phyloP scores from a whole-genome alignment of 768 basidiomycete genomes.

The Russula sp. region DNA sequence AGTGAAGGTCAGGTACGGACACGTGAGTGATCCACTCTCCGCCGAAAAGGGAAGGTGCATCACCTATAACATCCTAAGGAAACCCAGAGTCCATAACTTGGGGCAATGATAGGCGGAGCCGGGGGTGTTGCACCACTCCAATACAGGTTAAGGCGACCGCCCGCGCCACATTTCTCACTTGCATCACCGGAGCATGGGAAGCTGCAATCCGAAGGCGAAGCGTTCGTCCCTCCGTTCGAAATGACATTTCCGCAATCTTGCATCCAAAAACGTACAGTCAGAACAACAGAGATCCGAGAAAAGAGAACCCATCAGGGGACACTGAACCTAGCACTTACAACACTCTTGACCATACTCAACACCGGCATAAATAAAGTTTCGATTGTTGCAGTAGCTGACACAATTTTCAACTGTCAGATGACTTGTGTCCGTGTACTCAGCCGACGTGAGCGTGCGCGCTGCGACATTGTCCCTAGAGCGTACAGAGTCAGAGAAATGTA shows the following conservation, averaged over 20 bases:
- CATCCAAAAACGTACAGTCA: conserved; percentile 3
- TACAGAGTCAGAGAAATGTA: conserved; percentile 30
- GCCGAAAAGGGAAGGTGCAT: conserved; percentile 19
- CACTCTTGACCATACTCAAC: conserved; percentile 62
- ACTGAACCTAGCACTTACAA: conserved; percentile 38
- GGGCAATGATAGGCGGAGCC: conserved; percentile 45
- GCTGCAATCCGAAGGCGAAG: conserved; percentile 50
- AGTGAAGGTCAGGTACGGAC: background rate
- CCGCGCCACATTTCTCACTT: conserved; percentile 55
- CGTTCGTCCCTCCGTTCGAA: conserved; percentile 40
- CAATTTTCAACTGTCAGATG: conserved; percentile 60
- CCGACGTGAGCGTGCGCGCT: conserved; percentile 52
- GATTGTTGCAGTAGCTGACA: conserved; percentile 40
- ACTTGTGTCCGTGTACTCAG: conserved; percentile 39
- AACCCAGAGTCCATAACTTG: conserved; percentile 56
- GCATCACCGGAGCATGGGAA: conserved; percentile 56
- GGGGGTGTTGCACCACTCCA: conserved; percentile 56
- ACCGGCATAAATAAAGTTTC: conserved; percentile 58
- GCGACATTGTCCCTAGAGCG: conserved; percentile 46
- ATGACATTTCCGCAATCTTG: conserved; percentile 61
- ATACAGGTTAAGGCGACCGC: conserved; percentile 54
- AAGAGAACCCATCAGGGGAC: background rate
- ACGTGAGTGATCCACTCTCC: conserved; percentile 8
- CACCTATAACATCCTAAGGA: conserved; percentile 75
- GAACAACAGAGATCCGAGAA: background rate